Evolutionary conservation across 805 yeast genomes (phyloP), one percentile per base, ranked within the genome.

Genomic region (Saturnispora sekii): DNA sequence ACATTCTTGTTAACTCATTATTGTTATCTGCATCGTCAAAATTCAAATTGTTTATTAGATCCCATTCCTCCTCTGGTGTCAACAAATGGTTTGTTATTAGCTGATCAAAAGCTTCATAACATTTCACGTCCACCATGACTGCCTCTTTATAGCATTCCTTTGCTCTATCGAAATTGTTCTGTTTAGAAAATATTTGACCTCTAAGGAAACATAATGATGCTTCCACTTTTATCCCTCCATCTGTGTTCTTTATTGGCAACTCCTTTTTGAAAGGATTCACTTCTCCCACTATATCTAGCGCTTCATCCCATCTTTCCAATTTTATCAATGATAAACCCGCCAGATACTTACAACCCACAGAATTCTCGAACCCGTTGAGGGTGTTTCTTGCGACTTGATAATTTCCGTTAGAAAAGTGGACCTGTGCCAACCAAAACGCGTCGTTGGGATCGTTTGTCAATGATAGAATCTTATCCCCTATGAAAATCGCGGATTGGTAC

Each of bases 361-460:
- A 75, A 6, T 70, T 68, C 49, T 77, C 75, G 52, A 72, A 77
- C 11, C 76, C 72, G 14, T 77, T 63, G 16, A 90, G 68, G 35
- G 89, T 62, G 50, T 79, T 80, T 43, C 87, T 74, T 2, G 95
- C 96, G 31, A 96, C 69, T 35, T 81, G 72, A 61, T 77, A 88
- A 57, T 84, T 77, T 10, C 90, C 90, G 45, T 77, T 77, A 45
- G 79, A 69, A 61, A 78, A 86, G 60, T 83, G 79, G 4, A 84
- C 95, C 65, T 90, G 96, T 0, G 96, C 96, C 29, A 90, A 69
- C 96, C 97, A 89, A 62, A 87, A 90, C 10, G 96, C 96, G 60
- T 90, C 97, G 56, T 82, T 85, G 11, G 96, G 84, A 57, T 89
- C 96, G 48, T 73, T 72, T 0, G 97, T 88, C 48, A 93, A 65